Conservation (phyloP, 192 early-diverging fungal species). For the Backusella luteola region DNA sequence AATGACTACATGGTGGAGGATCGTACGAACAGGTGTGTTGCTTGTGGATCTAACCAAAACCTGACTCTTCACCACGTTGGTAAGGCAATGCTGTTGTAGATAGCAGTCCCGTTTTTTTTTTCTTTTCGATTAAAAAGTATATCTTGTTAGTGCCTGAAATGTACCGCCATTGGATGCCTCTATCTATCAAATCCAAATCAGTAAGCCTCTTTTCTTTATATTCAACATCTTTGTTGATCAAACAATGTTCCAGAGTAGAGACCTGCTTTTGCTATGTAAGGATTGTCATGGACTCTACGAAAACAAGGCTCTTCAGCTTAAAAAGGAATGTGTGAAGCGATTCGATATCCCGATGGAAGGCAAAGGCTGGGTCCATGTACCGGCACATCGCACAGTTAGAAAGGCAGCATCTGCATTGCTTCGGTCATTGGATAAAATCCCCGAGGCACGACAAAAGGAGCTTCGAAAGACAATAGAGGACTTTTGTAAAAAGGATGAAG, state of each 20-base stretch:
- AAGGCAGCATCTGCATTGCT: constrained; percentile 37
- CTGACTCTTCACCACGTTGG: constrained; percentile 39
- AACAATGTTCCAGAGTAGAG: constrained; percentile 27
- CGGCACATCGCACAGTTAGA: constrained; percentile 14
- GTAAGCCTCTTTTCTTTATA: constrained; percentile 14
- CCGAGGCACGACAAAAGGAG: neutral
- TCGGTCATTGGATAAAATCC: constrained; percentile 13
- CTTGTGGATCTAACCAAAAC: constrained; percentile 18
- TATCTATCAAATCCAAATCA: constrained; percentile 37
- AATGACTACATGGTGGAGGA: constrained; percentile 39
- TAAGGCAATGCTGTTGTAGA: constrained; percentile 1
- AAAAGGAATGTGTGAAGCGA: constrained; percentile 20
- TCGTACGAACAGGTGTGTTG: constrained; percentile 34
- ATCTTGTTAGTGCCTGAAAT: constrained; percentile 35
- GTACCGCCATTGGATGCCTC: constrained; percentile 40
- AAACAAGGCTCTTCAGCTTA: constrained; percentile 16
- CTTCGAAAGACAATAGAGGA: neutral
- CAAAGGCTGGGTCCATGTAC: constrained; percentile 21
- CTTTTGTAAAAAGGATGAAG: neutral
- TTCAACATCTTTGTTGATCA: neutral
- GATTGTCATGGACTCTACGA: constrained; percentile 34
- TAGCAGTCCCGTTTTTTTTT: neutral
- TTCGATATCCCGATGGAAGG: constrained; percentile 35
- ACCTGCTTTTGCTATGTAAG: constrained; percentile 35
- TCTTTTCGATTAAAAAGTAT: neutral